These are phyloP conservation scores for Tephrocybe sp. DNA, from an alignment of 768 basidiomycete species.

Conservation along the genomic window DNA sequence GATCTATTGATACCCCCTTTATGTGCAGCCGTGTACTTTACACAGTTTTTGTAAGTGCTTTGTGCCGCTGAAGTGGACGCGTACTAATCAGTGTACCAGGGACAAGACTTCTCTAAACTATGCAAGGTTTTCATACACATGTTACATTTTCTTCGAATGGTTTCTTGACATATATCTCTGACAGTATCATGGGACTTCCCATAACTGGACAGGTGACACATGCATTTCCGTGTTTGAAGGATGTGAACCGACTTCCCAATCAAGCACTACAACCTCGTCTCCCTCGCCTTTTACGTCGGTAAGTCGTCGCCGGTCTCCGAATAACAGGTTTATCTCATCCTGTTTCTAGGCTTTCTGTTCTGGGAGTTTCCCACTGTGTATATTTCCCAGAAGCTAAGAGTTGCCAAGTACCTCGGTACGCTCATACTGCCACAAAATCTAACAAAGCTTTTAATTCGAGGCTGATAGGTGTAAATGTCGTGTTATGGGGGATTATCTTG, in stretches of 20 bases:
- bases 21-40: conserved; percentile 68
- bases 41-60: conserved; percentile 55
- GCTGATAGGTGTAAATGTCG: conserved; percentile 54
- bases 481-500: conserved; percentile 58
- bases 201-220: conserved; percentile 54
- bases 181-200: conserved; percentile 67
- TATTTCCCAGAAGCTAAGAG: conserved; percentile 57
- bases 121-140: conserved; percentile 48
- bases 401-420: conserved; percentile 63
- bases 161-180: not conserved
- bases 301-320: not conserved
- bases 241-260: not conserved
- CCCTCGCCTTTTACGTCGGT: conserved; percentile 66
- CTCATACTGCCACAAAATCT: not conserved
- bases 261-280: conserved; percentile 65
- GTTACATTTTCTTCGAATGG: not conserved
- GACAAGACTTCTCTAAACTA: conserved; percentile 74
- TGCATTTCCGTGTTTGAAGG: not conserved
- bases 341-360: conserved; percentile 45
- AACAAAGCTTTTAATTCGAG: not conserved
- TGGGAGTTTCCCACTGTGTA: conserved; percentile 71
- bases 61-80: not conserved
- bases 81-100: conserved; percentile 26
- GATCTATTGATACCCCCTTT: conserved; percentile 54
- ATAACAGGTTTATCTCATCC: not conserved